Percentiles rank a stretch among this genome's conserved stretches.
Conservation (phyloP, 441 rosid genomes). For the Populus hybrid region DNA sequence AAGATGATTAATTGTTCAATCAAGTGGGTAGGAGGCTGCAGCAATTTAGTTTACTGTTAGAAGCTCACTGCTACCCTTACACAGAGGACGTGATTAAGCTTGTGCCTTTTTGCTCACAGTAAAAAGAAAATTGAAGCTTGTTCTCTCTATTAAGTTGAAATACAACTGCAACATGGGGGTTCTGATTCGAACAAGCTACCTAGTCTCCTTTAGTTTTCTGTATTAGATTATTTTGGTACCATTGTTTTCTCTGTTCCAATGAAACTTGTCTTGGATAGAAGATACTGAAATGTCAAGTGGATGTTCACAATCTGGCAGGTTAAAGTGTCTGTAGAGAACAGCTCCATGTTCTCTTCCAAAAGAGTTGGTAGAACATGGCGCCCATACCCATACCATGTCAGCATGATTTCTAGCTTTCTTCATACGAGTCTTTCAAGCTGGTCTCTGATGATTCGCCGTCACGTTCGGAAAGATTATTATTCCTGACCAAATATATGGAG, state of each 20-base stretch:
- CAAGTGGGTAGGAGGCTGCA: slow-evolving; percentile 32
- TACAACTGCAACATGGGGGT: background rate
- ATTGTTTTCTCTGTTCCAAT: background rate
- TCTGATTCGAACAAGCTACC: no score
- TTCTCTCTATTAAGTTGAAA: background rate
- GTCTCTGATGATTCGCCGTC: background rate
- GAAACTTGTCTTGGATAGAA: background rate
- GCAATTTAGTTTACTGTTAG: slow-evolving; percentile 28
- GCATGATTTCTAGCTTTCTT: background rate
- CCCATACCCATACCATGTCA: background rate
- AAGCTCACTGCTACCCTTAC: slow-evolving; percentile 36
- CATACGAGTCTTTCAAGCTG: background rate
- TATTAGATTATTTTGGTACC: background rate
- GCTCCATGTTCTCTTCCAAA: background rate
- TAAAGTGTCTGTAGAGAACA: background rate
- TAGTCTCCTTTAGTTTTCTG: no score
- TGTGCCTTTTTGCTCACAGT: slow-evolving; percentile 8
- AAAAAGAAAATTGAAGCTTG: slow-evolving; percentile 15
- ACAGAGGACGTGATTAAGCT: slow-evolving; percentile 20
- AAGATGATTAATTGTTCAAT: background rate
- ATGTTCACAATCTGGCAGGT: background rate
- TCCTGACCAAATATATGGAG: background rate
- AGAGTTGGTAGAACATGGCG: background rate
- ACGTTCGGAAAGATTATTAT: background rate
- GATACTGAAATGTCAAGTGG: background rate